Base-by-base conservation (phyloP, 129 eudicot species). In the Solidago caesia region DNA sequence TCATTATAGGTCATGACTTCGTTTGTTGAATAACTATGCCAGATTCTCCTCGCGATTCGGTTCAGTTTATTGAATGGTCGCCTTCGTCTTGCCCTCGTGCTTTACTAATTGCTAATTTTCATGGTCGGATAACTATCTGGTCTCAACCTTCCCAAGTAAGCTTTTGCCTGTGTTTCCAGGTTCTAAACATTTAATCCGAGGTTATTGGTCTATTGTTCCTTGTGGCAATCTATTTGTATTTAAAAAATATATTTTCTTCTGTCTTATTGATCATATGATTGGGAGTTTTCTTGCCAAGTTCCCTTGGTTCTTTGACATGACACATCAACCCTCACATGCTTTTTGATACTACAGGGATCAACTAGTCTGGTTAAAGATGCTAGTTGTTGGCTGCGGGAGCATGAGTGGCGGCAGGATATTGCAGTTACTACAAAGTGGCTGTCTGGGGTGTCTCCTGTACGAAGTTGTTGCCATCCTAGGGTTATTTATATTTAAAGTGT, bases 41-140 rank as follows among this genome's bases (percentile, higher is more conserved):
- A 94, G 98, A 94, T 85, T 88, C 96, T 83, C 98, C 98, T 73
- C 98, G 98, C 51, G 98, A 94, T 80, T 94, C 98, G 2, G 98
- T 94, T 83, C 98, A 94, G 66, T 94, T 94, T 71, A 91, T 94
- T 47, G 97, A 94, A 84, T 94, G 98, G 98, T 90, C 98, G 12
- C 98, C 98, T 41, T 79, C 93, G 12, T 91, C 97, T 13, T 90
- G 96, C 65, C 92, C 97, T 44, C 96, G 98, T 33, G 97, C 98
- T 15, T 74, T 94, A 71, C 84, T 94, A 46, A 84, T 94, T 52
- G 92, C 98, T 64, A 94, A 94, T 71, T 94, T 94, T 81, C 92
- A 90, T 78, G 98, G 98, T 45, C 88, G 97, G 60, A 87, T 84
- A 70, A 94, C 98, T 51, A 90, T 90, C 66, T 94, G 96, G 98